Base-by-base conservation (phyloP, 495 filamentous ascomycete species). In the Aspergillus ostianus region DNA sequence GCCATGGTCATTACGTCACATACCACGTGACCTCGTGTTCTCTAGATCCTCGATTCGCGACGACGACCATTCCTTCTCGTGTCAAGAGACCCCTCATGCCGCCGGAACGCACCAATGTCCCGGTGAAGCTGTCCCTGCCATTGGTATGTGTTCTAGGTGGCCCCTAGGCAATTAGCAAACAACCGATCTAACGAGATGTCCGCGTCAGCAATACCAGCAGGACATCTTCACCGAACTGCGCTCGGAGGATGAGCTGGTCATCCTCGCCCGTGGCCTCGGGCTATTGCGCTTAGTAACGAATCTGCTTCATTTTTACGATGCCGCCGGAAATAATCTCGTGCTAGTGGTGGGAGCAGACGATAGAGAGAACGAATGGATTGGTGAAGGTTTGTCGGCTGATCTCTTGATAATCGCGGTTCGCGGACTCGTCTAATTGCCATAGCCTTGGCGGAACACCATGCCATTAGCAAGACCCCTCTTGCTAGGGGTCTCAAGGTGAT, bases 251-350 rank as follows among this genome's bases (percentile, higher is more conserved):
- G 90, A 93, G 74, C 86, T 98, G 62, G 86, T 97, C 65, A 79
- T 98, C 46, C 82, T 97, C 44, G 93, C 93, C 3, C 90, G 93
- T 55, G 94, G 94, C 64, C 86, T 98, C 18, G 94, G 94, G 55
- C 86, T 98, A 18, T 83, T 97, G 55, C 91, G 91, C 51, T 78
- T 98, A 18, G 84, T 97, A 59, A 95, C 92, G 17, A 98, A 97
- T 70, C 84, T 98, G 9, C 85, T 98, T 36, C 95, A 98, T 71
- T 91, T 92, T 20, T 96, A 96, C 75, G 94, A 98, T 81, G 93
- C 91, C 3, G 91, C 92, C 7, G 94, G 95, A 6, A 93, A 93
- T 73, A 97, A 97, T 70, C 72, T 98, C 48, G 85, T 98, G 29
- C 76, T 98, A 58, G 71, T 98, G 47, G 85, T 98, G 41, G 91